Percentiles rank a stretch among this genome's conserved stretches.
Evolutionary conservation across 805 yeast species (phyloP).

Genomic region (Candida berthetii): DNA sequence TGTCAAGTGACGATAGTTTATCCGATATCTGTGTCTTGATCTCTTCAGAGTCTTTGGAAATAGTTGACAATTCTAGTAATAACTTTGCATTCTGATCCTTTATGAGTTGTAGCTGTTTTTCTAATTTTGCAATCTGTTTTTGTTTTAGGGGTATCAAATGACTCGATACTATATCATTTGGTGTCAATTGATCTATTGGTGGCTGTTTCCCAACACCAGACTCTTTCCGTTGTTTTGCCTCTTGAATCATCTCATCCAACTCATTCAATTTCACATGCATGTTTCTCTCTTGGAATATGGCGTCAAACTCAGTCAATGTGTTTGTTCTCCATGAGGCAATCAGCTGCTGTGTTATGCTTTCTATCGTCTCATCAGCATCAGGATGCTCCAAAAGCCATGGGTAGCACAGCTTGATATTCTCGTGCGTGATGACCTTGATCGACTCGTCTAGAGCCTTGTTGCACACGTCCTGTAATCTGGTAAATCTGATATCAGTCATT

Average conservation of each 20-base stretch:
- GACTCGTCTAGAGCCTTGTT: constrained; percentile 47
- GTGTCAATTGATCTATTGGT: constrained; percentile 13
- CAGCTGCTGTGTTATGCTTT: constrained; percentile 41
- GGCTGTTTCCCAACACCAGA: background rate
- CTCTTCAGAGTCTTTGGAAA: background rate
- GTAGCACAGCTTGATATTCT: constrained; percentile 42
- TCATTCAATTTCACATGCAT: constrained; percentile 33
- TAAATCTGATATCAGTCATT: constrained; percentile 30
- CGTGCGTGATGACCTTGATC: constrained; percentile 39
- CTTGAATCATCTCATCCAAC: constrained; percentile 36
- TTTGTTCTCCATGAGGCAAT: constrained; percentile 38
- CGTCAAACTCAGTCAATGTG: constrained; percentile 40
- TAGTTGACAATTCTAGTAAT: background rate
- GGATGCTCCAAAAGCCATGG: constrained; percentile 38
- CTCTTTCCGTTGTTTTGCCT: constrained; percentile 20
- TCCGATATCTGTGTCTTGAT: background rate
- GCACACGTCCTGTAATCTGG: constrained; percentile 40
- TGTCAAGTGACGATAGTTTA: background rate
- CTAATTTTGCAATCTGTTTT: constrained; percentile 9
- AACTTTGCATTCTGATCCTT: background rate
- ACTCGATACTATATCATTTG: constrained; percentile 13
- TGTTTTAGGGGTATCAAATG: constrained; percentile 19
- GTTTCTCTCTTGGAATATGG: constrained; percentile 41
- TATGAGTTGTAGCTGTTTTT: constrained; percentile 7
- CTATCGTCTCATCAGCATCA: constrained; percentile 34